These are phyloP conservation scores for Trichoderma semiorbis DNA, from an alignment of 2,329 filamentous ascomycete genomes.

Conservation along the genomic window DNA sequence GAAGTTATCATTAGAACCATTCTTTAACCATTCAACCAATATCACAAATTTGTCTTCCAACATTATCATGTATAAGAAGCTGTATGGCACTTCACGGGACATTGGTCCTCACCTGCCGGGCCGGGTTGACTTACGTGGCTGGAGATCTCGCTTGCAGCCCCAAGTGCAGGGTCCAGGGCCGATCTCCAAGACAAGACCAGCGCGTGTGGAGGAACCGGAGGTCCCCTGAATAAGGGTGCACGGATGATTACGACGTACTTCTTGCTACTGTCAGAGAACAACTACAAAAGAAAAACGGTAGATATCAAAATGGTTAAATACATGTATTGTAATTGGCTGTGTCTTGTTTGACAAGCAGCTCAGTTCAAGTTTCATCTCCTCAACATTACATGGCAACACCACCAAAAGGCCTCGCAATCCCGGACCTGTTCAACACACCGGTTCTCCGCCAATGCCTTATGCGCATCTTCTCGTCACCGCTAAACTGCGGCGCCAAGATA, in stretches of 20 bases:
- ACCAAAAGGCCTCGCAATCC: neutral
- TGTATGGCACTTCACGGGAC: neutral
- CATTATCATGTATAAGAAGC: no score
- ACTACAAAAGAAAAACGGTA: neutral
- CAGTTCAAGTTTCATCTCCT: neutral
- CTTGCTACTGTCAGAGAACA: neutral
- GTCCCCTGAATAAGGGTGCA: neutral
- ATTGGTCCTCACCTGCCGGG: neutral
- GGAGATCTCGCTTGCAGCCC: constrained; percentile 10
- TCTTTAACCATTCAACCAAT: no score
- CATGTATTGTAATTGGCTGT: neutral
- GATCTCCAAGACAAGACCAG: neutral
- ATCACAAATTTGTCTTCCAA: no score
- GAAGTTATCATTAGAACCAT: no score
- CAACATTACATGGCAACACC: neutral
- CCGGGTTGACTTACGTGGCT: neutral
- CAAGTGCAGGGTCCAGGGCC: neutral
- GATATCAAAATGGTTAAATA: neutral
- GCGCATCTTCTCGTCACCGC: constrained; percentile 4
- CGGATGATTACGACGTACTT: neutral
- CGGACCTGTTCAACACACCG: neutral
- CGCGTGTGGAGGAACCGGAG: neutral
- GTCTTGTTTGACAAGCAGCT: neutral
- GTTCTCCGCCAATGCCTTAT: neutral
- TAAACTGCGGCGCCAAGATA: constrained; percentile 9